A percentile compares a stretch with the other conserved stretches of the same genome.
These are phyloP conservation scores for Zopfia rhizophila DNA, from an alignment of 2,329 filamentous ascomycete species.

Conservation along the genomic window DNA sequence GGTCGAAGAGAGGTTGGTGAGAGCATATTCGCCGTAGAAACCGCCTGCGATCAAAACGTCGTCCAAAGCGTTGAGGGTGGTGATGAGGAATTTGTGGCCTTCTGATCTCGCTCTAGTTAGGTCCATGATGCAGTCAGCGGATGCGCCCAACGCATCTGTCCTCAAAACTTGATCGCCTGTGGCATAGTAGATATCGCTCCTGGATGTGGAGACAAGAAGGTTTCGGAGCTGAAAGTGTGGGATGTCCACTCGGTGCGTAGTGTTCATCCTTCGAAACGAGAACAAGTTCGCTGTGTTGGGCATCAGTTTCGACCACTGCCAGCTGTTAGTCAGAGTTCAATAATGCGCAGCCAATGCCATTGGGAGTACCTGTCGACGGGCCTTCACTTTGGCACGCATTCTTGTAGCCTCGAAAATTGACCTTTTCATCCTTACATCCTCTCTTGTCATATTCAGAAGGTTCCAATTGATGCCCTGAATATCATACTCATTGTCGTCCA, in stretches of 20 bases:
- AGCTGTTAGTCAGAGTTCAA: slow-evolving; percentile 19
- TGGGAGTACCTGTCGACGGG: slow-evolving; percentile 31
- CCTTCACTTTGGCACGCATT: slow-evolving; percentile 26
- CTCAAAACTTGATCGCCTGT: slow-evolving; percentile 59
- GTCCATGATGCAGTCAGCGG: slow-evolving; percentile 59
- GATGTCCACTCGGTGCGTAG: slow-evolving; percentile 60
- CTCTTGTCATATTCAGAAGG: slow-evolving; percentile 39
- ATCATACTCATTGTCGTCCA: slow-evolving; percentile 48
- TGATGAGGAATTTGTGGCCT: slow-evolving; percentile 58
- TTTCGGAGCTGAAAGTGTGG: slow-evolving; percentile 70
- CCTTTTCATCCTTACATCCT: slow-evolving; percentile 36
- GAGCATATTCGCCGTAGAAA: slow-evolving; percentile 67
- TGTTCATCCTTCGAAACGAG: slow-evolving; percentile 61
- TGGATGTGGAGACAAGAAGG: slow-evolving; percentile 63
- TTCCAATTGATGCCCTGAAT: slow-evolving; percentile 53
- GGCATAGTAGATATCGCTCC: slow-evolving; percentile 67
- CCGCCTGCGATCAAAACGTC: slow-evolving; percentile 65
- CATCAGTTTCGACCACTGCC: slow-evolving; percentile 34
- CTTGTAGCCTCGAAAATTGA: slow-evolving; percentile 33
- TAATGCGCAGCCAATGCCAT: neutral
- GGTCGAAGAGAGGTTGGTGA: slow-evolving; percentile 55
- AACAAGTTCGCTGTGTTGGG: slow-evolving; percentile 59
- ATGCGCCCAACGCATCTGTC: slow-evolving; percentile 59
- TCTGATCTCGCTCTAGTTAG: slow-evolving; percentile 55
- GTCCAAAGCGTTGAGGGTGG: slow-evolving; percentile 62